Conservation (phyloP, 257 asterid species). For the Jasminum sambac region DNA sequence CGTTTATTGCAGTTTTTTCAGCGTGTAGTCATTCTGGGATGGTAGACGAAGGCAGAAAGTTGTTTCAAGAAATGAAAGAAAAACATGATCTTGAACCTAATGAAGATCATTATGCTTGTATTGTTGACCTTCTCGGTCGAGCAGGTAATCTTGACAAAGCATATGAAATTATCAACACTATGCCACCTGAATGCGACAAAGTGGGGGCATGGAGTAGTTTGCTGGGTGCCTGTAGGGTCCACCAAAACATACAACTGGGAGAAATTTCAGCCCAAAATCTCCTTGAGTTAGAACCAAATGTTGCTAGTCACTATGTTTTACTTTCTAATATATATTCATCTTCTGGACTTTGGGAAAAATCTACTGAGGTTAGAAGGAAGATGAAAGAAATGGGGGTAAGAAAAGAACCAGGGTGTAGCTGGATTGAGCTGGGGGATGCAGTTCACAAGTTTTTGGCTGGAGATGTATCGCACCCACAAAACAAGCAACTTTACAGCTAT, state of each 20-base stretch:
- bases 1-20: slow-evolving; percentile 69
- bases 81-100: slow-evolving; percentile 56
- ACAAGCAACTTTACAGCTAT: slow-evolving; percentile 52
- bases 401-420: slow-evolving; percentile 89
- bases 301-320: slow-evolving; percentile 79
- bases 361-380: slow-evolving; percentile 52
- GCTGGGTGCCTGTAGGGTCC: slow-evolving; percentile 73
- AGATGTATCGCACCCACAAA: slow-evolving; percentile 62
- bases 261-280: slow-evolving; percentile 69
- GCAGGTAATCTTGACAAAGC: slow-evolving; percentile 80
- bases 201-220: slow-evolving; percentile 84
- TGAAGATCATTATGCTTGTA: slow-evolving; percentile 80
- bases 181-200: slow-evolving; percentile 52
- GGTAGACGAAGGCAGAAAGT: slow-evolving; percentile 64
- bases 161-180: slow-evolving; percentile 42
- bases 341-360: slow-evolving; percentile 75
- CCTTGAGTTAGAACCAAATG: slow-evolving; percentile 62
- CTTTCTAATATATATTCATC: slow-evolving; percentile 79
- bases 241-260: slow-evolving; percentile 69
- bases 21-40: slow-evolving; percentile 87
- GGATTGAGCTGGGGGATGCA: slow-evolving; percentile 65
- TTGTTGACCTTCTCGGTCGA: slow-evolving; percentile 84
- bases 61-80: slow-evolving; percentile 61
- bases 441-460: slow-evolving; percentile 85
- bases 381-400: slow-evolving; percentile 69